Evolutionary conservation across 2,329 filamentous ascomycete species (phyloP).

Genomic region (Bipolaris sorokiniana): DNA sequence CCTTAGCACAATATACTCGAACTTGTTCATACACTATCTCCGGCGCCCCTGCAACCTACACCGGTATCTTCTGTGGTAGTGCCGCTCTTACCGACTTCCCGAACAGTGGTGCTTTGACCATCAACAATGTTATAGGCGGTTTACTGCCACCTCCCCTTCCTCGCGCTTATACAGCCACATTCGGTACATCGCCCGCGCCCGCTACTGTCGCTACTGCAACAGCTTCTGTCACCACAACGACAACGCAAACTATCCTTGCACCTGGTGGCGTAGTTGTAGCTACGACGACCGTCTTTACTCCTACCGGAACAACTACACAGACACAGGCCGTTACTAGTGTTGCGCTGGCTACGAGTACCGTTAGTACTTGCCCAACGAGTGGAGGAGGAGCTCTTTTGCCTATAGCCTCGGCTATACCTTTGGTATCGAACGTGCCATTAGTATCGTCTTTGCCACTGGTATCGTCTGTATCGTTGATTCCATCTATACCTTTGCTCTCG

Average conservation of each 20-base stretch:
- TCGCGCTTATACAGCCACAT: conserved; percentile 7
- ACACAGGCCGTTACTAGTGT: conserved; percentile 1
- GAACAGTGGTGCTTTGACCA: conserved; percentile 14
- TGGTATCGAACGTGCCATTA: background rate
- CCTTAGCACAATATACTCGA: conserved; percentile 4
- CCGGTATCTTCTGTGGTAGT: conserved; percentile 7
- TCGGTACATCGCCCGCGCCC: conserved; percentile 11
- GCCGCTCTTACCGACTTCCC: conserved; percentile 8
- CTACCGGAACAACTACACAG: background rate
- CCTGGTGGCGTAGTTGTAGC: background rate
- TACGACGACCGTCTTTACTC: conserved; percentile 3
- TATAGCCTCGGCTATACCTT: background rate
- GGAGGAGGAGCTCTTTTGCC: background rate
- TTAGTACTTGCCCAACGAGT: conserved; percentile 8
- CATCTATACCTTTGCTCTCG: background rate
- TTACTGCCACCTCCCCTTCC: background rate
- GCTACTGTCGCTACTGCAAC: conserved; percentile 4
- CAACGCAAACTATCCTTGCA: background rate
- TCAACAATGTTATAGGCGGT: conserved; percentile 1
- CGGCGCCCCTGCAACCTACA: conserved; percentile 5
- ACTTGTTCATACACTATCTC: conserved; percentile 9
- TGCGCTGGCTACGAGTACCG: background rate
- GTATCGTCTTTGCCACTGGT: background rate
- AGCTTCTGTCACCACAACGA: background rate
- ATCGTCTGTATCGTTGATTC: background rate